phyloP scores from a whole-genome alignment of 768 basidiomycete species.

The Erythrobasidium yunnanense region DNA sequence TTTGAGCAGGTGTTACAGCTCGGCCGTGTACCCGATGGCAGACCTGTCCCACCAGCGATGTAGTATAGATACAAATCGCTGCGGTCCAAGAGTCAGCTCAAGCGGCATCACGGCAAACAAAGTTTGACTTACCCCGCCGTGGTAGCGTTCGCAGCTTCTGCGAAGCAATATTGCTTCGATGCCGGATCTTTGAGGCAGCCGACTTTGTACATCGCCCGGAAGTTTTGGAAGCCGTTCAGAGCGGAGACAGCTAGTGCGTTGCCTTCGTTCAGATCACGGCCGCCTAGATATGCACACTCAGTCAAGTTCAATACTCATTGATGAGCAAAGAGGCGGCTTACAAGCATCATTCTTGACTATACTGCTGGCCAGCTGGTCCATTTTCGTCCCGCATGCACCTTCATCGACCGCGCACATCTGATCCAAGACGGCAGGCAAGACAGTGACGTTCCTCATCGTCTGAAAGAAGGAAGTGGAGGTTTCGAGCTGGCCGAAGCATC shows the following conservation, averaged over 20 bases:
- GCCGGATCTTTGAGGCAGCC: constrained; percentile 54
- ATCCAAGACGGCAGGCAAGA: constrained; percentile 61
- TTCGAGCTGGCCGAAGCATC: not conserved
- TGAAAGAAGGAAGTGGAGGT: constrained; percentile 49
- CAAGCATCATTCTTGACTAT: constrained; percentile 49
- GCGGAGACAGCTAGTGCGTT: constrained; percentile 52
- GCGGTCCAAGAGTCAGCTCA: too few species aligned
- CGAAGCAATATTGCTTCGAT: constrained; percentile 39
- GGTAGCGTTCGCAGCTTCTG: constrained; percentile 29
- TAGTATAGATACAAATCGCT: constrained; percentile 34
- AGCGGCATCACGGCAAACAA: not conserved
- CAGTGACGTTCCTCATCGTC: constrained; percentile 48
- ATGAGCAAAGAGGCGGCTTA: not conserved
- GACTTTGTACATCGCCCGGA: constrained; percentile 52
- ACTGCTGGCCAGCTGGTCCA: constrained; percentile 53
- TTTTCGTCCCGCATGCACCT: constrained; percentile 52
- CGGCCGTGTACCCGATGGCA: constrained; percentile 31
- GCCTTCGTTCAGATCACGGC: constrained; percentile 49
- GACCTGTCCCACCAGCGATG: constrained; percentile 29
- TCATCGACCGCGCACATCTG: constrained; percentile 63
- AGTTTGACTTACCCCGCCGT: not conserved
- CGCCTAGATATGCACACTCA: constrained; percentile 27
- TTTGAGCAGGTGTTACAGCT: constrained; percentile 31
- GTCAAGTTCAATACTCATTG: not conserved
- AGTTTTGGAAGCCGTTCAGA: constrained; percentile 57